Percentiles rank a stretch among this genome's conserved stretches.
Evolutionary conservation across 2,329 filamentous ascomycete species (phyloP).

Genomic region (Nigrospora osmanthi): DNA sequence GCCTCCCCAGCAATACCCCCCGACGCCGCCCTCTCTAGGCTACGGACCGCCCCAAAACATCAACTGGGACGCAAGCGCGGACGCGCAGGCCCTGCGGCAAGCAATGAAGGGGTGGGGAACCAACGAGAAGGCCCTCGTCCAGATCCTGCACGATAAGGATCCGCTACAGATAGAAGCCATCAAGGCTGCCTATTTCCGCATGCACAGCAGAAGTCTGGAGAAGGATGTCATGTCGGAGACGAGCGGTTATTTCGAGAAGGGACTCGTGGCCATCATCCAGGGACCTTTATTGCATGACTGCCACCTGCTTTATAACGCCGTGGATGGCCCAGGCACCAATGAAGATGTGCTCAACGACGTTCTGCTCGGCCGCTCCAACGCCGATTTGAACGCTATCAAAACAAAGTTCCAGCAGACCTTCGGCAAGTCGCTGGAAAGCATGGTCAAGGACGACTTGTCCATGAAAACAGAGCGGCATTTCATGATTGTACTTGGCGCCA

Average conservation of each 20-base stretch:
- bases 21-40: constrained; percentile 62
- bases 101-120: constrained; percentile 96
- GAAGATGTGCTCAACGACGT: constrained; percentile 82
- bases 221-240: constrained; percentile 74
- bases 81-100: constrained; percentile 64
- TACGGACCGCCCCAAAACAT: constrained; percentile 68
- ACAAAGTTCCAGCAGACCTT: constrained; percentile 63
- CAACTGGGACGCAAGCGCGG: constrained; percentile 57
- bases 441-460: constrained; percentile 72
- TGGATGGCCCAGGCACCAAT: constrained; percentile 78
- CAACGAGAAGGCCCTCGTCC: constrained; percentile 71
- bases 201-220: constrained; percentile 60
- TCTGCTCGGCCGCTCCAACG: constrained; percentile 74
- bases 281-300: constrained; percentile 77
- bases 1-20: constrained; percentile 26
- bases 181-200: constrained; percentile 56
- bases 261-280: constrained; percentile 64
- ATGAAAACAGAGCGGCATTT: constrained; percentile 84
- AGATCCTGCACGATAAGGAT: constrained; percentile 62
- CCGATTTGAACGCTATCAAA: constrained; percentile 84
- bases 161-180: constrained; percentile 69
- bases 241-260: constrained; percentile 64
- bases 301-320: constrained; percentile 59
- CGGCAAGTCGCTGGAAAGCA: constrained; percentile 57
- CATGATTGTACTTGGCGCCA: constrained; percentile 68